Conservation (phyloP, 1,284 basidiomycete species). For the Cutaneotrichosporon sp. region DNA sequence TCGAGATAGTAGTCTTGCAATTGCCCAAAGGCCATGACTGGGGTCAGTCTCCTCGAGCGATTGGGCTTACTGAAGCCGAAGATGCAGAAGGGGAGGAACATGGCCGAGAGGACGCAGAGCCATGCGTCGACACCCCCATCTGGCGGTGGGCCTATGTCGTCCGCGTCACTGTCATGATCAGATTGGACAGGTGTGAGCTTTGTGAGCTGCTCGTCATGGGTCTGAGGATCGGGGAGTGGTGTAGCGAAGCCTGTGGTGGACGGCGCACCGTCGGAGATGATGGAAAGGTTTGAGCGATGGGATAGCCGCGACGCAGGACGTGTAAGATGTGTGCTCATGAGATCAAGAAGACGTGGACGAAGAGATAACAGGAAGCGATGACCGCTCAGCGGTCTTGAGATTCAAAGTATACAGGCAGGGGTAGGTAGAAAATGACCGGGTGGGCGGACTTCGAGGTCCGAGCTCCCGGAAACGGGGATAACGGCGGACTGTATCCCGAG, state of each 20-base stretch:
- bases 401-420: too few relatives aligned
- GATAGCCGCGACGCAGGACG: background rate
- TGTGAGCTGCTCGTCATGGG: background rate
- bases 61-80: constrained; percentile 43
- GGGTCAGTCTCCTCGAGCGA: background rate
- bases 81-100: constrained; percentile 44
- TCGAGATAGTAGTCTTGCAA: constrained; percentile 43
- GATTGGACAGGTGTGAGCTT: constrained; percentile 1
- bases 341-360: background rate
- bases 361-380: background rate
- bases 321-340: background rate
- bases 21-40: constrained; percentile 46
- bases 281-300: background rate
- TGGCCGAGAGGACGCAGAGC: constrained; percentile 31
- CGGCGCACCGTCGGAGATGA: background rate
- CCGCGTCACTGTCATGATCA: background rate
- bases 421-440: background rate
- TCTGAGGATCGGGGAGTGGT: background rate
- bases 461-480: too few relatives aligned
- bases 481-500: too few relatives aligned
- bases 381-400: too few relatives aligned
- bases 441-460: background rate
- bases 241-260: background rate
- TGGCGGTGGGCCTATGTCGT: constrained; percentile 21
- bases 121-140: constrained; percentile 25